These are phyloP conservation scores for Sarocladium strictum DNA, from an alignment of 2,329 filamentous ascomycete genomes.

Conservation along the genomic window DNA sequence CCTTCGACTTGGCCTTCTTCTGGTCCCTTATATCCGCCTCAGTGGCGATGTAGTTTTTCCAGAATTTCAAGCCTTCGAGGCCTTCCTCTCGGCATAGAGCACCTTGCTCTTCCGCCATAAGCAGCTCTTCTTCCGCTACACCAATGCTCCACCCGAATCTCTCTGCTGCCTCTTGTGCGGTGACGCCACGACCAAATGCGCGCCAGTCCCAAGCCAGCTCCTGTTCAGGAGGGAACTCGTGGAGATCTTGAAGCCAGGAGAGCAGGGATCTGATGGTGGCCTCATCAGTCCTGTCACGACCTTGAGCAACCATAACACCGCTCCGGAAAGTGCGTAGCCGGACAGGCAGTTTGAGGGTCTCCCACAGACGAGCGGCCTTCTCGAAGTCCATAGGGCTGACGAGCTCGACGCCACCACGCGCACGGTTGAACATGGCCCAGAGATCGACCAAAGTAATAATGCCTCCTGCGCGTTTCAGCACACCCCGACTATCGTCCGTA, in stretches of 20 bases:
- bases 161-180: slow-evolving; percentile 82
- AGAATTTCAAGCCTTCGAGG: slow-evolving; percentile 86
- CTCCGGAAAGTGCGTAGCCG: slow-evolving; percentile 85
- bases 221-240: slow-evolving; percentile 56
- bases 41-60: slow-evolving; percentile 68
- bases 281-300: slow-evolving; percentile 81
- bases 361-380: slow-evolving; percentile 83
- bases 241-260: slow-evolving; percentile 70
- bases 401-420: slow-evolving; percentile 86
- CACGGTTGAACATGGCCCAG: slow-evolving; percentile 92
- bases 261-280: slow-evolving; percentile 75
- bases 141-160: slow-evolving; percentile 96
- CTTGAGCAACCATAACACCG: slow-evolving; percentile 90
- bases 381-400: slow-evolving; percentile 89
- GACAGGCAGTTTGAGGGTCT: slow-evolving; percentile 78
- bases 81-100: slow-evolving; percentile 85
- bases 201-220: slow-evolving; percentile 70
- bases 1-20: slow-evolving; percentile 20
- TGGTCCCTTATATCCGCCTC: slow-evolving; percentile 27
- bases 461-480: slow-evolving; percentile 74
- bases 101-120: slow-evolving; percentile 93
- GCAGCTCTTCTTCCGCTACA: slow-evolving; percentile 88
- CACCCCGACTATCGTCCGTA: slow-evolving; percentile 74
- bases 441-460: slow-evolving; percentile 87
- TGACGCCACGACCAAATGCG: slow-evolving; percentile 76